Conservation (phyloP, 2,329 filamentous ascomycete species). For the Penicillium psychrosexuale region DNA sequence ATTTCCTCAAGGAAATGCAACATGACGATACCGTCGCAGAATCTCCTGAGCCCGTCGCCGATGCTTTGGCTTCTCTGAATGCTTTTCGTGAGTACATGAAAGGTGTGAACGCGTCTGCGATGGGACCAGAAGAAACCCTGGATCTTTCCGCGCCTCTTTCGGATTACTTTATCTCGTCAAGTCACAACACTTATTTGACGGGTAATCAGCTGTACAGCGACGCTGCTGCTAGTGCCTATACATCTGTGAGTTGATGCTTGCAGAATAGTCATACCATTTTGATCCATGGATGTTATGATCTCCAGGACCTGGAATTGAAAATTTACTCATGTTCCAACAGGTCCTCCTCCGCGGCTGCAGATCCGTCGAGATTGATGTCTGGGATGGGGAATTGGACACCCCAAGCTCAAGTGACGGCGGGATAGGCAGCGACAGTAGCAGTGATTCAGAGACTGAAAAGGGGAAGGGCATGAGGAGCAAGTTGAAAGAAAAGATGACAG, state of each 20-base stretch:
- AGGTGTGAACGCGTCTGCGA: conserved; percentile 44
- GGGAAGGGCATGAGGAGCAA: conserved; percentile 17
- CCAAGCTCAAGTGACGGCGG: conserved; percentile 28
- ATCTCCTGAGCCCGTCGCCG: background rate
- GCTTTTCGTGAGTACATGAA: conserved; percentile 50
- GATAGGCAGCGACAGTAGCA: conserved; percentile 36
- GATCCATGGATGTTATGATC: background rate
- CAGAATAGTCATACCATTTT: background rate
- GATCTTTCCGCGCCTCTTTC: conserved; percentile 69
- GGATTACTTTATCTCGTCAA: conserved; percentile 92
- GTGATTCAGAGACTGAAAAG: conserved; percentile 26
- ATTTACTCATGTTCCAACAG: conserved; percentile 36
- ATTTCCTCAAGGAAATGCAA: conserved; percentile 27
- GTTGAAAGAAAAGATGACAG: conserved; percentile 17
- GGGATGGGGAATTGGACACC: conserved; percentile 65
- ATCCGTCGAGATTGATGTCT: conserved; percentile 93
- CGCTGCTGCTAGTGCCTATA: conserved; percentile 75
- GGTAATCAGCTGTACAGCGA: conserved; percentile 81
- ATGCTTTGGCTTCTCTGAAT: conserved; percentile 36
- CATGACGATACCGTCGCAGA: conserved; percentile 7
- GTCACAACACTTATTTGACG: conserved; percentile 88
- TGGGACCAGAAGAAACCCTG: conserved; percentile 43
- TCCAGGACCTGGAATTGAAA: background rate
- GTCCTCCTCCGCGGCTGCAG: conserved; percentile 74
- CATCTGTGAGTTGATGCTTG: conserved; percentile 54